These are phyloP conservation scores for Umbelopsis sp. DNA, from an alignment of 192 early-diverging fungal species.

Conservation along the genomic window DNA sequence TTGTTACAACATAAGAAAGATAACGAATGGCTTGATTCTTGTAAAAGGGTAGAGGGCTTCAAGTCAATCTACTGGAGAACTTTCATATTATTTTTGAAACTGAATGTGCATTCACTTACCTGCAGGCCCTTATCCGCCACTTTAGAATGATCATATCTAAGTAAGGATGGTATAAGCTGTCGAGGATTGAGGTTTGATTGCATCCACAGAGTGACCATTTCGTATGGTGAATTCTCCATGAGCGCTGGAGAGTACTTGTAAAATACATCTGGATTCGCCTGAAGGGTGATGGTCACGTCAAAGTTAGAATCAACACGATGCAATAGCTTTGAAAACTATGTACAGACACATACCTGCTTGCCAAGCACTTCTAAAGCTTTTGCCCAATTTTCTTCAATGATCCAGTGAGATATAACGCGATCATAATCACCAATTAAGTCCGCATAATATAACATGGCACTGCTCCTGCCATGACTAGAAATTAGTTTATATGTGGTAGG, in stretches of 20 bases:
- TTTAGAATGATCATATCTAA: slow-evolving; percentile 67
- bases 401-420: slow-evolving; percentile 83
- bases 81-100: not conserved
- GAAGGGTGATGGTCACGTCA: not conserved
- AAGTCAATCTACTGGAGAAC: slow-evolving; percentile 12
- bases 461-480: slow-evolving; percentile 81
- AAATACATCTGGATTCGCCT: slow-evolving; percentile 76
- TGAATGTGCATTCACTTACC: slow-evolving; percentile 16
- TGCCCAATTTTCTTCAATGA: slow-evolving; percentile 73
- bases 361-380: slow-evolving; percentile 79
- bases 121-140: slow-evolving; percentile 29
- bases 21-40: slow-evolving; percentile 91
- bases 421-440: slow-evolving; percentile 85
- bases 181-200: slow-evolving; percentile 81
- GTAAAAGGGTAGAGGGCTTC: not conserved
- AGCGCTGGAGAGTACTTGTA: slow-evolving; percentile 89
- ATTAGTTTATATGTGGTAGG: slow-evolving; percentile 81
- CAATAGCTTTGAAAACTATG: too few relatives aligned
- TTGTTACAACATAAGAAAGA: slow-evolving; percentile 78
- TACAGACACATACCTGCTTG: slow-evolving; percentile 58
- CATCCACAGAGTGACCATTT: slow-evolving; percentile 87
- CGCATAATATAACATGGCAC: slow-evolving; percentile 83
- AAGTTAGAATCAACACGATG: not conserved
- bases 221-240: slow-evolving; percentile 83
- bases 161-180: slow-evolving; percentile 84